A percentile compares a stretch with the other conserved stretches of the same genome.
Conservation (phyloP, 306 rosid species). For the Lupinus albus region DNA sequence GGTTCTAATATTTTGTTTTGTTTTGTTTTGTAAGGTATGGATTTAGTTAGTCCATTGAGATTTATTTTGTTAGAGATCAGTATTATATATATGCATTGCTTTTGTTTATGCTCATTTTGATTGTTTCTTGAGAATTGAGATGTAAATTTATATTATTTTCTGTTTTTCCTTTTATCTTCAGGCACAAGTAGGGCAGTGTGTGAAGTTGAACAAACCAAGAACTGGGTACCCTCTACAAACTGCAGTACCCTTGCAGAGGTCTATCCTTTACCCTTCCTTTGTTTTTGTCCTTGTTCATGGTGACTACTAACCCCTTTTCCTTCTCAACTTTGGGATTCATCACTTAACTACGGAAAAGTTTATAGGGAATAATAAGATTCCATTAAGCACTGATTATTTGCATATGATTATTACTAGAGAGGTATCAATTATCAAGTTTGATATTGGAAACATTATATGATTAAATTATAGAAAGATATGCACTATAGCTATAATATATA, state of each 20-base stretch:
- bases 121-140: constrained; percentile 48
- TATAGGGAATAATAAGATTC: constrained; percentile 24
- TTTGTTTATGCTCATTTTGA: constrained; percentile 31
- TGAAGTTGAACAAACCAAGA: constrained; percentile 77
- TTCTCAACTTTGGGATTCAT: constrained; percentile 32
- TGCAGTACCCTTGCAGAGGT: constrained; percentile 74
- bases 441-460: constrained; percentile 24
- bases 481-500: constrained; percentile 19
- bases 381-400: constrained; percentile 50
- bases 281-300: constrained; percentile 33
- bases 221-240: constrained; percentile 72
- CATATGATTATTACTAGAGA: constrained; percentile 44
- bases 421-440: constrained; percentile 14
- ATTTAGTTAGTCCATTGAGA: constrained; percentile 16
- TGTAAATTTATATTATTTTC: constrained; percentile 64
- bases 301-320: background rate
- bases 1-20: constrained; percentile 14
- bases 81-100: background rate
- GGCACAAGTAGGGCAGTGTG: constrained; percentile 66
- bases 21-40: constrained; percentile 29
- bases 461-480: constrained; percentile 24
- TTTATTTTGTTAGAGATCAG: constrained; percentile 43
- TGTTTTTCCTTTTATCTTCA: constrained; percentile 67
- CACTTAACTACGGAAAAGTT: constrained; percentile 37
- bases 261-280: constrained; percentile 44